Base-by-base conservation (phyloP, 2,329 filamentous ascomycete genomes). In the Neofusicoccum laricinum region DNA sequence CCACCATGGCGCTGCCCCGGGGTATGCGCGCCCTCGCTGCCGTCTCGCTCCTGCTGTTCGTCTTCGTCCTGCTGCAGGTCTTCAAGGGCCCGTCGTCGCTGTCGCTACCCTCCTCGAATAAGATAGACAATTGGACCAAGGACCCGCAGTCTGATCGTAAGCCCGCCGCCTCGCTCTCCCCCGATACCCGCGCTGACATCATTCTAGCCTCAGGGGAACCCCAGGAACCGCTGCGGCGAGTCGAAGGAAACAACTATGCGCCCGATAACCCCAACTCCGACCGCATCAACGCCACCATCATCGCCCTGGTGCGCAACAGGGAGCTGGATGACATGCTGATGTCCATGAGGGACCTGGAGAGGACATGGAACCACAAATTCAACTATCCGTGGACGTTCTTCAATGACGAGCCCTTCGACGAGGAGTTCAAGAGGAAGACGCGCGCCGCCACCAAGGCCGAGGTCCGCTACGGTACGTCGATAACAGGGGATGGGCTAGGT, bases 371-470 rank as follows among this genome's bases (percentile, higher is more conserved):
- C 74, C 84, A 87, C 83, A 99, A 99, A 75, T 99, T 98, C 86
- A 99, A 99, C 82, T 99, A 99, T 75, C 95, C 95, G 0, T 99
- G 95, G 92, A 97, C 93, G 8, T 99, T 99, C 77, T 96, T 99
- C 85, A 99, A 99, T 79, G 94, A 99, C 73, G 89, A 91, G 61
- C 91, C 92, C 15, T 99, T 99, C 74, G 89, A 90, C 2, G 90
- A 95, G 15, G 93, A 98, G 71, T 99, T 99, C 82, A 98, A 96
- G 80, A 82, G 81, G 71, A 87, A 85, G 77, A 98, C 93, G 0
- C 83, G 85, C 67, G 92, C 88, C 32, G 88, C 86, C 58, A 98
- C 94, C 17, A 97, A 96, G 69, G 95, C 94, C 51, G 88, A 96
- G 76, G 91, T 90, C 72, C 85, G 85, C 77, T 97, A 95, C 75